These are phyloP conservation scores for Coprinopsis strossmayeri DNA, from an alignment of 768 basidiomycete genomes.

Conservation along the genomic window DNA sequence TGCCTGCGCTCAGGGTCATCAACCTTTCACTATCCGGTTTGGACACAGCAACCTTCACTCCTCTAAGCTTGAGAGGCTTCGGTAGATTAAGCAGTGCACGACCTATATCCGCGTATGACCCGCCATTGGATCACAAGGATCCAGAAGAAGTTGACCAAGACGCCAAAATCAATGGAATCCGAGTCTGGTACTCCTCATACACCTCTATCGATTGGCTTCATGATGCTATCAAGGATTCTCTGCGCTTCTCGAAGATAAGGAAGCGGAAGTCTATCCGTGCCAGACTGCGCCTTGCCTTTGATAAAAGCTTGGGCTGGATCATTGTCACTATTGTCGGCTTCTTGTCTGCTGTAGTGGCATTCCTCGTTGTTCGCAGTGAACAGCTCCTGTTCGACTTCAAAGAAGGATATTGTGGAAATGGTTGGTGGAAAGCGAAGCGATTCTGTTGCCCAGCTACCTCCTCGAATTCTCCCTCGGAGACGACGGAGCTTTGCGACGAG, in stretches of 20 bases:
- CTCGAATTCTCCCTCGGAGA: constrained; percentile 20
- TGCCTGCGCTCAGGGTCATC: constrained; percentile 15
- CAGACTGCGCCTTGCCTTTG: constrained; percentile 52
- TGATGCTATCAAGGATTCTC: constrained; percentile 91
- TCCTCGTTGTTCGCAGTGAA: constrained; percentile 79
- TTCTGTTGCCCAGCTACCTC: constrained; percentile 66
- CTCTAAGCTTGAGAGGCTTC: constrained; percentile 28
- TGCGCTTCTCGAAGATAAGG: constrained; percentile 68
- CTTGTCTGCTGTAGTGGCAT: constrained; percentile 80
- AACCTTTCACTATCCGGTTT: constrained; percentile 26
- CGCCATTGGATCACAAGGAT: constrained; percentile 30
- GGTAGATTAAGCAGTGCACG: constrained; percentile 32
- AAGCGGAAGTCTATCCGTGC: constrained; percentile 66
- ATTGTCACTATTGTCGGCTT: constrained; percentile 87
- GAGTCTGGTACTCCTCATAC: constrained; percentile 87
- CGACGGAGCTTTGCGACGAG: constrained; percentile 43
- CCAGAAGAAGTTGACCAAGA: constrained; percentile 43
- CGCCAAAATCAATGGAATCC: constrained; percentile 76
- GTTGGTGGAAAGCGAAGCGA: constrained; percentile 68
- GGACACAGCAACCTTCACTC: constrained; percentile 27
- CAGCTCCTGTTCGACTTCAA: constrained; percentile 90
- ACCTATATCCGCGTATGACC: constrained; percentile 72
- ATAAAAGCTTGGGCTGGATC: constrained; percentile 83
- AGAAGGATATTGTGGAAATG: constrained; percentile 73
- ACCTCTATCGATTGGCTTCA: constrained; percentile 95